Percentiles rank a stretch among this genome's conserved stretches.
Conservation (phyloP, 768 basidiomycete species). For the Nidula microcarpa region DNA sequence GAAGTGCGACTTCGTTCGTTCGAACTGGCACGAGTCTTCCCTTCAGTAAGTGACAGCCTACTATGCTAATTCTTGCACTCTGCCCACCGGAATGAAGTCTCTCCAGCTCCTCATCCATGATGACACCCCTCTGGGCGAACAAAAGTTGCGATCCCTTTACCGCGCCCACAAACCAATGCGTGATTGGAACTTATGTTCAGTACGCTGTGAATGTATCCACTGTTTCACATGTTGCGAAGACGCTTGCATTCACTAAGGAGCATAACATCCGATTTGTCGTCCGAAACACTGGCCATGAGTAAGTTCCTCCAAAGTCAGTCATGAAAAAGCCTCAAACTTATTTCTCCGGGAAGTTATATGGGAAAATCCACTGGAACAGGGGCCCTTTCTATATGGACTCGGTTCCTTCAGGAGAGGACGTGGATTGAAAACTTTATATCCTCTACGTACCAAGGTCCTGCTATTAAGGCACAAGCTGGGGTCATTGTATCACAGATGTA, state of each 20-base stretch:
- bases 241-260: slow-evolving; percentile 7
- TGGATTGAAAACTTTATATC: neutral
- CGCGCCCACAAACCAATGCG: neutral
- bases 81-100: neutral
- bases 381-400: neutral
- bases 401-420: neutral
- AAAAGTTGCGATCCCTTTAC: neutral
- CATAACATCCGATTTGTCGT: slow-evolving; percentile 14
- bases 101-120: neutral
- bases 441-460: neutral
- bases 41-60: neutral
- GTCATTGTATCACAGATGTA: neutral
- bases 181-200: neutral
- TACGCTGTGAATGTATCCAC: neutral
- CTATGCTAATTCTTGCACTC: neutral
- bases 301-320: neutral
- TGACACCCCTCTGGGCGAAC: neutral
- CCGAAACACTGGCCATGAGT: slow-evolving; percentile 15
- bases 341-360: neutral
- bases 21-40: neutral
- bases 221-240: too few species aligned
- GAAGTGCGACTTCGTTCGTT: neutral
- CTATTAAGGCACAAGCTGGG: neutral
- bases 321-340: too few species aligned
- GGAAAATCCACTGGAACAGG: neutral